Base-by-base conservation (phyloP, 768 basidiomycete genomes). In the Lactarius akahatsu region DNA sequence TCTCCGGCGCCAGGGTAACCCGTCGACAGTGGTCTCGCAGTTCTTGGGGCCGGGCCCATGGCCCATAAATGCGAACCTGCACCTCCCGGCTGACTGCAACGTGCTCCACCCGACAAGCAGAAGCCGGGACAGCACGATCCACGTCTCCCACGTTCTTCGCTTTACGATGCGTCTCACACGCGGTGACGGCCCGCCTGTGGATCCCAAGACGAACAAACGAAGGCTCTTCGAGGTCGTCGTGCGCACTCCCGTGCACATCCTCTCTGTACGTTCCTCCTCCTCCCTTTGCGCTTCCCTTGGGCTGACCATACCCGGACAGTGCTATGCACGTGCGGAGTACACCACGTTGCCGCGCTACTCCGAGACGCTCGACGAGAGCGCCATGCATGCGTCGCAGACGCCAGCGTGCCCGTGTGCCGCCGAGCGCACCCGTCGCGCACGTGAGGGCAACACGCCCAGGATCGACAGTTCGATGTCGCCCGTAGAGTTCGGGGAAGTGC, bases 151-250 rank as follows among this genome's bases (percentile, higher is more conserved):
- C 74, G 76, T 80, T 59, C 79, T 99, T 62, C 95, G 94, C 79
- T 82, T 93, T 59, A 82, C 91, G 34, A 84, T 98, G 63, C 82
- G 94, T 43, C 88, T 96, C 18, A 89, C 94, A 76, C 82, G 89
- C 28, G 92, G 90, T 4, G 92, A 93, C 69, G 88, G 92, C 71
- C 70, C 74, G 26, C 78, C 81, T 18, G 61, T 87, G 2, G 90
- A 92, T 73, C 69, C 81, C 8, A 88, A 87, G 74, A 80, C 81
- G 41, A 90, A 90, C 41, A 89, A 84, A 76, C 82, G 86, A 69
- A 96, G 92, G 77, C 75, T 92, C 72, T 94, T 90, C 75, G 95
- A 95, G 74, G 92, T 96, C 70, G 85, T 91, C 34, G 85, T 96
- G 66, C 89, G 94, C 74, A 87, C 87, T 0, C 94, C 94, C 0